Evolutionary conservation across 768 basidiomycete genomes (phyloP), one percentile per base, ranked within the genome.

Genomic region (Termitomyces sp.): DNA sequence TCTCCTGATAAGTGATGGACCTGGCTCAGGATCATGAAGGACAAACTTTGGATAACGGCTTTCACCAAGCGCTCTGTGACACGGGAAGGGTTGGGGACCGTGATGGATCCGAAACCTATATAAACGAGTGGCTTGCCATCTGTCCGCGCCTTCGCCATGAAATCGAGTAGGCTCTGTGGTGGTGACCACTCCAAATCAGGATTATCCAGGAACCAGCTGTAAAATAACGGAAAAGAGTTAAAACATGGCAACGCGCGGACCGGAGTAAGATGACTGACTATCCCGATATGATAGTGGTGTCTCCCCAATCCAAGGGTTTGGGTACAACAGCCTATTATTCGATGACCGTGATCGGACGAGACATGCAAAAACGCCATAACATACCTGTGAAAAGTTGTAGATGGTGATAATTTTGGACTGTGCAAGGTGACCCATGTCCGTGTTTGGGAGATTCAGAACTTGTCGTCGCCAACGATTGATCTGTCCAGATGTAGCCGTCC

Each of bases 21-120:
- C 3, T 8, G 49, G 33, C 20, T 36, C n/a, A 12, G n/a, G 30
- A 35, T 14, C 23, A 46, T 52, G 60, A 43, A 35, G 12, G 20
- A 69, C 79, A 20, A 60, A 85, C 84, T 83, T 68, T 81, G 82
- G 55, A 82, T 66, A 7, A 87, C 85, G 0, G 84, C 86, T 58
- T 83, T 77, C 56, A 86, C 75, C 52, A 89, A 83, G 35, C 74
- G 76, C 38, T 74, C 71, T 1, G 85, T 85, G 63, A 86, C 77
- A 4, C 74, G 73, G 57, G 77, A 74, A 2, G 86, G 84, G 64
- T 80, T 68, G 6, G 86, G 84, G 4, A 89, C 86, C 5, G 84
- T 86, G 58, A 89, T 86, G 30, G 82, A 85, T 1, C 86, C 87
- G 63, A 88, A 88, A 1, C 86, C 86, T 51, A 89, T 87, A 67